Evolutionary conservation across 805 yeast species (phyloP).

Genomic region (Peterozyma toletana): DNA sequence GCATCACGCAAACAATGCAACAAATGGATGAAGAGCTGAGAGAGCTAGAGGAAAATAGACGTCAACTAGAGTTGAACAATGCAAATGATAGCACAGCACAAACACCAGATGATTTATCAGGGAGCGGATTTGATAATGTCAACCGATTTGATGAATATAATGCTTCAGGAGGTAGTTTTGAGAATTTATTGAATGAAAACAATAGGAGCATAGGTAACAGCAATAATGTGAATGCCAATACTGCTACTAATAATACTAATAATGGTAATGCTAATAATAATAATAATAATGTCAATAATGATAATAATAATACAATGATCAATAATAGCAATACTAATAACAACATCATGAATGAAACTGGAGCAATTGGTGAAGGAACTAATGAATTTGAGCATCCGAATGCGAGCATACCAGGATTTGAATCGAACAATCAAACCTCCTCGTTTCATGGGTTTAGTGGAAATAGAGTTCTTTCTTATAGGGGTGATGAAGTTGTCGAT

Average conservation of each 20-base stretch:
- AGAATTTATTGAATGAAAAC: too few relatives aligned
- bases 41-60: slow-evolving; percentile 14
- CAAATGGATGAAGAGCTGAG: slow-evolving; percentile 22
- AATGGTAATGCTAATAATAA: too few relatives aligned
- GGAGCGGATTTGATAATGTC: too few relatives aligned
- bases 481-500: slow-evolving; percentile 40
- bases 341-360: neutral
- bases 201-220: neutral
- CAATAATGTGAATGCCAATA: neutral
- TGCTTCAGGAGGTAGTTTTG: too few relatives aligned
- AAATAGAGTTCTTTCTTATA: slow-evolving; percentile 16
- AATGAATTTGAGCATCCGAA: slow-evolving; percentile 1
- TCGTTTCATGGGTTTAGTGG: slow-evolving; percentile 2
- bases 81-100: too few relatives aligned
- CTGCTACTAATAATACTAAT: neutral
- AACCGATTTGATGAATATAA: too few relatives aligned
- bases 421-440: too few relatives aligned
- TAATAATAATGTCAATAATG: neutral
- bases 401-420: neutral
- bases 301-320: neutral
- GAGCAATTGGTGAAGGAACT: neutral
- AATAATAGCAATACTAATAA: too few relatives aligned
- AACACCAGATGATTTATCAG: too few relatives aligned
- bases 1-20: slow-evolving; percentile 47
- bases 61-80: too few relatives aligned